Evolutionary conservation across 257 asterid species (phyloP).

Genomic region (Fraxinus pennsylvanica): DNA sequence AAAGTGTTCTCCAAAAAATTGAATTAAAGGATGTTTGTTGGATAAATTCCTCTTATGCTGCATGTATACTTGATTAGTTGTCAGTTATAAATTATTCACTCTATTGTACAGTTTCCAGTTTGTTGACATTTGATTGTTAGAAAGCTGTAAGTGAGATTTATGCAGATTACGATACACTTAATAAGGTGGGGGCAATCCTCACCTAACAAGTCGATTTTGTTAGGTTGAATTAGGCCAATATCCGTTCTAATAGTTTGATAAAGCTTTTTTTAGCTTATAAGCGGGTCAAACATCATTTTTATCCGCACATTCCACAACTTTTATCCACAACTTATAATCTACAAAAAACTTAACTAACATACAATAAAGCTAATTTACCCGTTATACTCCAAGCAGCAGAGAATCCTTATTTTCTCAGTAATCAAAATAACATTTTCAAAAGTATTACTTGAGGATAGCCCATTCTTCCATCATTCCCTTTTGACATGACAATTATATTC

Average conservation of each 20-base stretch:
- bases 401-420: conserved; percentile 8
- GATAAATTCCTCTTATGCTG: neutral
- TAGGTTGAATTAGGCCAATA: too few species aligned
- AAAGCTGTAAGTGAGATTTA: conserved; percentile 8
- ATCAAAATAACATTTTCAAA: neutral
- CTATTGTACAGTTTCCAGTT: neutral
- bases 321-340: too few species aligned
- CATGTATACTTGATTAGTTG: neutral
- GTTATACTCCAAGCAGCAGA: neutral
- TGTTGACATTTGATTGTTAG: conserved; percentile 9
- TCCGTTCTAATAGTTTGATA: too few species aligned
- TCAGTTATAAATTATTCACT: conserved; percentile 16
- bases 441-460: neutral
- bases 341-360: too few species aligned
- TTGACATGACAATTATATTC: conserved; percentile 2
- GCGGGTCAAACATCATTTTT: too few species aligned
- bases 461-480: conserved; percentile 1
- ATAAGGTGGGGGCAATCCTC: too few species aligned
- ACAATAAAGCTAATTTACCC: neutral
- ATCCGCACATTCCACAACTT: too few species aligned
- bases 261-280: too few species aligned
- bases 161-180: too few species aligned
- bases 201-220: too few species aligned
- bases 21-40: neutral
- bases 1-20: neutral